phyloP scores from a whole-genome alignment of 768 basidiomycete genomes.

The Boletus edulis region DNA sequence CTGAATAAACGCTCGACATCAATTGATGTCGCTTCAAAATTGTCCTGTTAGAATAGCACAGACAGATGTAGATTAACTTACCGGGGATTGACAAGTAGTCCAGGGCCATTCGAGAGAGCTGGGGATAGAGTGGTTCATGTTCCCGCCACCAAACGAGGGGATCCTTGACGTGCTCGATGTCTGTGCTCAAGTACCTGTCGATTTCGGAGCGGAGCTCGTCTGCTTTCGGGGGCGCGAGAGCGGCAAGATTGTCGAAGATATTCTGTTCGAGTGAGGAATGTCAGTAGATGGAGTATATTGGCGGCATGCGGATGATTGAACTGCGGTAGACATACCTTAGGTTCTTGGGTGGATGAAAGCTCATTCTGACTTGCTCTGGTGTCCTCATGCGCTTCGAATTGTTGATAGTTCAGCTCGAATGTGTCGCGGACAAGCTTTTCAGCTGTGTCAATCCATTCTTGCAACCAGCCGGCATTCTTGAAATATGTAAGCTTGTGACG shows the following conservation, averaged over 20 bases:
- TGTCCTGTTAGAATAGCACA: background rate
- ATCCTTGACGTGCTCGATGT: background rate
- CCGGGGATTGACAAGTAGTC: background rate
- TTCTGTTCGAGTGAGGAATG: background rate
- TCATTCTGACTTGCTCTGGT: background rate
- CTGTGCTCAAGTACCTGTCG: background rate
- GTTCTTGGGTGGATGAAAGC: background rate
- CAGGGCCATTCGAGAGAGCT: background rate
- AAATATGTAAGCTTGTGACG: background rate
- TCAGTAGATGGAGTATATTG: background rate
- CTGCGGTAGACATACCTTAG: background rate
- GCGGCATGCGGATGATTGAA: no score
- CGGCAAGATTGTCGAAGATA: background rate
- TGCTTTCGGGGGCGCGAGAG: background rate
- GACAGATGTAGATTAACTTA: background rate
- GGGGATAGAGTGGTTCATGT: background rate
- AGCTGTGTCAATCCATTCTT: background rate
- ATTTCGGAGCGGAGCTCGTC: background rate
- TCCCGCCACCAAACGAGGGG: background rate
- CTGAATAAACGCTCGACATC: background rate
- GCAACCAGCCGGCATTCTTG: background rate
- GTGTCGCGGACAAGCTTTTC: background rate
- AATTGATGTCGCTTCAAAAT: background rate
- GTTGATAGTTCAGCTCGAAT: background rate
- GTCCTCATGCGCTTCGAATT: background rate